Conservation (phyloP, 75 land plant species). For the Larix kaempferi region DNA sequence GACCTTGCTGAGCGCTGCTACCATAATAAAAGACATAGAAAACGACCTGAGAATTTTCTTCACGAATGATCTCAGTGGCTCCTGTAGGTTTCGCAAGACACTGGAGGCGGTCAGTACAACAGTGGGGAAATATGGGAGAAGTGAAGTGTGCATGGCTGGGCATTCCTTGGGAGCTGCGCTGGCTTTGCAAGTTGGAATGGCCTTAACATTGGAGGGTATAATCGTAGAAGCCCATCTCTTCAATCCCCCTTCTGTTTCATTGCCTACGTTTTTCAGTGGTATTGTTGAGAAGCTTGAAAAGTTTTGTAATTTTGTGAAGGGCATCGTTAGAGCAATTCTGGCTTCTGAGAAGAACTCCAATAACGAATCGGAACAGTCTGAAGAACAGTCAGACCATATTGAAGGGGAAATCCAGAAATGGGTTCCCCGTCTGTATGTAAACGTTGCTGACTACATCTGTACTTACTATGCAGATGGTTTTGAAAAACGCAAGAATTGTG, state of each 20-base stretch:
- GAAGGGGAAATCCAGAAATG: constrained; percentile 20
- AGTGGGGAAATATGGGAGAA: constrained; percentile 40
- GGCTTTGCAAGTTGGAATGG: constrained; percentile 69
- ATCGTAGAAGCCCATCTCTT: constrained; percentile 69
- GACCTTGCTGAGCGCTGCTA: constrained; percentile 46
- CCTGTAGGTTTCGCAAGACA: constrained; percentile 39
- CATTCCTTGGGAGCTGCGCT: constrained; percentile 78
- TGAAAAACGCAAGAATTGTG: background rate
- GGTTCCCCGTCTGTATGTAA: constrained; percentile 69
- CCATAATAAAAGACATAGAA: constrained; percentile 54
- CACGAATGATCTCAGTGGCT: constrained; percentile 64
- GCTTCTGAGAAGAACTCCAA: constrained; percentile 25
- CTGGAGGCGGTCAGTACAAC: constrained; percentile 35
- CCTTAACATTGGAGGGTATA: constrained; percentile 51
- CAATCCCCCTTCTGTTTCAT: constrained; percentile 70
- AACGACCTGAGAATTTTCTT: constrained; percentile 58
- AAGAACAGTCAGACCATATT: background rate
- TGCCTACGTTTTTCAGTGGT: constrained; percentile 51
- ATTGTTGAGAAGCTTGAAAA: constrained; percentile 42
- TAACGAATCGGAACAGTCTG: background rate
- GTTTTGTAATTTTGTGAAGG: constrained; percentile 20
- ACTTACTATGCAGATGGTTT: constrained; percentile 21
- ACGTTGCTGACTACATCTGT: constrained; percentile 62
- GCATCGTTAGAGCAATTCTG: constrained; percentile 15
- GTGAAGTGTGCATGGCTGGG: constrained; percentile 50